Evolutionary conservation across 257 asterid species (phyloP).

Genomic region (Paraleonurus japonicus): DNA sequence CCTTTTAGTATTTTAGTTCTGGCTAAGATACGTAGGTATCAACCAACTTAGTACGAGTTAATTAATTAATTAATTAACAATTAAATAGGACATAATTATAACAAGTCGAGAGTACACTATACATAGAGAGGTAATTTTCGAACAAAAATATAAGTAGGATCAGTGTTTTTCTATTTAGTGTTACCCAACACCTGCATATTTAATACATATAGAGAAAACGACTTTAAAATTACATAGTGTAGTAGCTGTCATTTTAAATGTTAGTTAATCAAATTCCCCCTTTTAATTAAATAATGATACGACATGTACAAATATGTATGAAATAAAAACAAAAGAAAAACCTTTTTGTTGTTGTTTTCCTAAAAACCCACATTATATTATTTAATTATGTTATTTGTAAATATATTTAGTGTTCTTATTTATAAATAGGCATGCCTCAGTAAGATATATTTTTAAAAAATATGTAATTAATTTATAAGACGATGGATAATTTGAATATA

Average conservation of each 20-base stretch:
- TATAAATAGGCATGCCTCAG: too few species aligned
- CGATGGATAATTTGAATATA: too few species aligned
- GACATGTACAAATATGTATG: neutral
- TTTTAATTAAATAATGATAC: neutral
- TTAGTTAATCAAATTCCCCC: neutral
- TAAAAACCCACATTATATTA: too few species aligned
- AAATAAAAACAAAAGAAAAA: neutral
- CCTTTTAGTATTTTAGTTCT: constrained; percentile 16
- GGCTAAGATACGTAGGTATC: constrained; percentile 6
- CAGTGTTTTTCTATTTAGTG: neutral
- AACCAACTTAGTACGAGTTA: constrained; percentile 2
- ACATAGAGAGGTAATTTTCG: neutral
- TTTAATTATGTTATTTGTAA: too few species aligned
- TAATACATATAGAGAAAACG: neutral
- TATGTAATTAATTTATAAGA: too few species aligned
- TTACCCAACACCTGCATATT: constrained; percentile 11
- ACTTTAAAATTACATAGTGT: neutral
- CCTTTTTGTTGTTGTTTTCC: neutral
- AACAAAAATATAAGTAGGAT: neutral
- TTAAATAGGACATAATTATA: neutral
- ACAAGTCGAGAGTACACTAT: neutral
- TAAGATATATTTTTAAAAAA: too few species aligned
- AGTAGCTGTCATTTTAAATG: constrained; percentile 1
- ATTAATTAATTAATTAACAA: neutral
- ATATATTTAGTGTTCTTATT: too few species aligned